Base-by-base conservation (phyloP, 306 rosid species). In the Cucumis cinereus region DNA sequence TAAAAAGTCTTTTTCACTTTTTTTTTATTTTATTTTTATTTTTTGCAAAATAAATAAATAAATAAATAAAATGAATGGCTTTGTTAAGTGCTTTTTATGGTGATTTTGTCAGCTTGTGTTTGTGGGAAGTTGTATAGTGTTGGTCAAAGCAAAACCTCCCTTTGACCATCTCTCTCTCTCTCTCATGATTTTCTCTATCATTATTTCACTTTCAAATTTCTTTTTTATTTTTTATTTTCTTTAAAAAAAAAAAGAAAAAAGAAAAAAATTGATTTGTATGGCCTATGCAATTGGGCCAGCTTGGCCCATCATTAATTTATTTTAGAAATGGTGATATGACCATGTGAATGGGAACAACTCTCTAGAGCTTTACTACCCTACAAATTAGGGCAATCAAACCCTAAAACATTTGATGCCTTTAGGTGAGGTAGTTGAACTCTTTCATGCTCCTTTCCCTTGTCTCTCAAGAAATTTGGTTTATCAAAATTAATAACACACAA, bases 301-400 rank as follows among this genome's bases (percentile, higher is more conserved):
- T 68, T 43, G 74, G 74, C 74, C 55, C 74, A 68, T 68, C 55
- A 14, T 68, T 43, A 6, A 68, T 68, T 68, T 68, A 68, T 22
- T 16, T 41, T 41, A 30, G 17, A 19, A 20, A 4, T 36, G 45
- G 73, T 68, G 74, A 68, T 68, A 68, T 41, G 74, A 41, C 11
- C 38, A 43, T 68, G 74, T 68, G 74, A 43, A 17, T 68, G 23
- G 22, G 35, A 68, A 40, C 16, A 57, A 59, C 19, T 68, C 54
- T 13, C 22, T 14, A n/a, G n/a, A n/a, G n/a, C 53, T 1, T 8
- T 12, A 15, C 12, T 67, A 67, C 16, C 56, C 74, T 68, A 68
- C 56, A 68, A 12, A 43, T 22, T 68, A 68, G 56, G 74, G 74
- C 74, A 68, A 20, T 68, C 13, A 41, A 41, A n/a, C 52, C 30